Evolutionary conservation across 1,284 basidiomycete genomes (phyloP), one percentile per base, ranked within the genome.

Genomic region (Microbotryomycetes sp.): DNA sequence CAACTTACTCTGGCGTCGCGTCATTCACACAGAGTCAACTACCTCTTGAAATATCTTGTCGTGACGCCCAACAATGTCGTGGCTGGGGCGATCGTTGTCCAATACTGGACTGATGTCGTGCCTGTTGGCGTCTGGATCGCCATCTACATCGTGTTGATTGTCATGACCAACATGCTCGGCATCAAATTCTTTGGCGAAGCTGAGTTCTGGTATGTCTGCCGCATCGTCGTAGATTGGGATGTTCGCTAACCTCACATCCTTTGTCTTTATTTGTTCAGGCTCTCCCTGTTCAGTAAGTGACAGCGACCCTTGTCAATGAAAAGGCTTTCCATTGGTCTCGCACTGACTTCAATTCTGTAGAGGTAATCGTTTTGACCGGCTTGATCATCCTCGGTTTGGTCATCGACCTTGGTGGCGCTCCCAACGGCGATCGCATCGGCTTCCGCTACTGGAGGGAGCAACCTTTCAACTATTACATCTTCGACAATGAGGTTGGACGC

Each of bases 401-500:
- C 68, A 71, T 80, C 58, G 84, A 86, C 79, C 81, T 86, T 28
- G 85, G 86, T 53, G 85, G 83, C 63, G 85, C 83, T 52, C 84
- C 85, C 1, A 75, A 80, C n/a, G 80, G 81, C 55, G 83, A 86
- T 60, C 79, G 79, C 3, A 81, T 85, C 53, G 74, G 86, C 3
- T 87, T 87, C 77, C 76, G 83, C 15, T 88, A 83, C 77, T 89
- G 87, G 87, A 81, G 80, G 60, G 76, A 86, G 70, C 86, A 86
- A 14, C 87, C 86, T 22, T 79, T 85, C 4, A 71, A 86, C 49
- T 61, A 63, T 49, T 67, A 71, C 49, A 49, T 70, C 3, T 67
- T 69, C 52, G 70, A 72, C 30, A 74, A 71, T n/a, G 32, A 68
- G 4, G 62, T 64, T 3, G 76, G 76, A 9, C 70, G 73, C n/a